Evolutionary conservation across 441 rosid genomes (phyloP).

Genomic region (Hypseocharis bilobata): DNA sequence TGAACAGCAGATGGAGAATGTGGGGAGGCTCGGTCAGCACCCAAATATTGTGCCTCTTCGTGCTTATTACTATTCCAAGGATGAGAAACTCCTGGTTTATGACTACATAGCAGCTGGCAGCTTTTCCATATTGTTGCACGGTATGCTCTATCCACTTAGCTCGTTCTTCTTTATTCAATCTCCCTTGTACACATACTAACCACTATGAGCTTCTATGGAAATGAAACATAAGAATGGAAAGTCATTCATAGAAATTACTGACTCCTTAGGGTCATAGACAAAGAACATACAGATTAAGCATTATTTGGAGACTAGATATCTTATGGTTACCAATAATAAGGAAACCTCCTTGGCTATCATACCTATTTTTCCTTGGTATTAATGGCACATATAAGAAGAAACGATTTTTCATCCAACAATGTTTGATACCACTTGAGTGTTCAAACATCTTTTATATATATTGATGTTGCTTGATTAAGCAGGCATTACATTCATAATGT

Average conservation of each 20-base stretch:
- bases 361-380: no score
- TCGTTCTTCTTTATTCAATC: background rate
- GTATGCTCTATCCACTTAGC: slow-evolving; percentile 26
- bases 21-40: slow-evolving; percentile 51
- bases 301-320: background rate
- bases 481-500: no score
- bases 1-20: slow-evolving; percentile 62
- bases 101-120: slow-evolving; percentile 53
- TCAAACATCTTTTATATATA: no score
- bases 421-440: no score
- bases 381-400: no score
- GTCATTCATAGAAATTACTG: background rate
- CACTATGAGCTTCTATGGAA: background rate
- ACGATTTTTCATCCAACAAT: no score
- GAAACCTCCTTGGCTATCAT: no score
- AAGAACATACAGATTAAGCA: background rate
- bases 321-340: no score
- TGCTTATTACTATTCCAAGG: slow-evolving; percentile 66
- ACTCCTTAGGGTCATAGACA: background rate
- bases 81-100: slow-evolving; percentile 60
- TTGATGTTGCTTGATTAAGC: no score
- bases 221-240: background rate
- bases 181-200: background rate
- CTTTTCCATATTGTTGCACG: slow-evolving; percentile 53
- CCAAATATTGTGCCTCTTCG: slow-evolving; percentile 57